These are phyloP conservation scores for Tetradesmus lagerheimii DNA, from an alignment of 139 green algal species.

Conservation along the genomic window DNA sequence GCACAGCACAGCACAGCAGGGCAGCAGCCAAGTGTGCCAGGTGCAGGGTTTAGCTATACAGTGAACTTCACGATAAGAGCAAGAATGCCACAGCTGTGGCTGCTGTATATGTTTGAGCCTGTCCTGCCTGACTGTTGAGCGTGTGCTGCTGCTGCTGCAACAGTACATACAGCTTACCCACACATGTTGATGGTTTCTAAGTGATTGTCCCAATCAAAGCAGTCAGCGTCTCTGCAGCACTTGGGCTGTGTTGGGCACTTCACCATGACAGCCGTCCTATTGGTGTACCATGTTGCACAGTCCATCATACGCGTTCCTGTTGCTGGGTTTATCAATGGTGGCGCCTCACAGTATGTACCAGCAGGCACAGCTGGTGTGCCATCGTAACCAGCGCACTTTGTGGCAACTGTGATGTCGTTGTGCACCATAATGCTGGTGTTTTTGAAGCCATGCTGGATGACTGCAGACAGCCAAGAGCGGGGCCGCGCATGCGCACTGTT, in stretches of 20 bases:
- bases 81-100: too few species aligned
- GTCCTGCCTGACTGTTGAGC: neutral
- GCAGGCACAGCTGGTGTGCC: neutral
- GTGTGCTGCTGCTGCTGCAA: neutral
- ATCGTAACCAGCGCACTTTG: neutral
- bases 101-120: neutral
- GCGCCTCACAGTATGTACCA: neutral
- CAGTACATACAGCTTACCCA: neutral
- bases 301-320: neutral
- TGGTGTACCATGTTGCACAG: constrained; percentile 29
- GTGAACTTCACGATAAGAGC: too few species aligned
- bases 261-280: neutral
- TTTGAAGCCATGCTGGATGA: constrained; percentile 4
- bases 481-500: neutral
- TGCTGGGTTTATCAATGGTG: neutral
- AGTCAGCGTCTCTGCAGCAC: constrained; percentile 23
- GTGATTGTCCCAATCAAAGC: neutral
- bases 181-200: neutral
- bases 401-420: constrained; percentile 2
- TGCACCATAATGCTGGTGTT: neutral
- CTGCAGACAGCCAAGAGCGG: neutral
- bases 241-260: neutral
- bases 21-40: too few species aligned
- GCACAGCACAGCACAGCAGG: too few species aligned
- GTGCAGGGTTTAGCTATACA: too few species aligned